Evolutionary conservation across 768 basidiomycete species (phyloP).

Genomic region (Fibroporia radiculosa): DNA sequence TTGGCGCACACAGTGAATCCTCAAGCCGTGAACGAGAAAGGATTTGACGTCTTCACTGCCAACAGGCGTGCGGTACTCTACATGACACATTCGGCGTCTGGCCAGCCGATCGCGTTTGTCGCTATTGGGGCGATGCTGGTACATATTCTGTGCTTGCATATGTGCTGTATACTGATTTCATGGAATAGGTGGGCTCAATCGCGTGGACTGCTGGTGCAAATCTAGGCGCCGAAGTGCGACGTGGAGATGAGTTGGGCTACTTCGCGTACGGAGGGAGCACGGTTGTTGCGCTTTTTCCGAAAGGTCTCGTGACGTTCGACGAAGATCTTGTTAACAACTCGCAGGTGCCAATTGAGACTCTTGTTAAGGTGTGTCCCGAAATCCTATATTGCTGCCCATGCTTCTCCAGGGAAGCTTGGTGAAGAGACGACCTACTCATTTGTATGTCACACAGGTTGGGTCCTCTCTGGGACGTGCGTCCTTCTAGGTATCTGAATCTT

Average conservation of each 20-base stretch:
- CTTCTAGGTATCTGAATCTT: no score
- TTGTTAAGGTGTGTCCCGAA: slow-evolving; percentile 49
- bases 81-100: slow-evolving; percentile 38
- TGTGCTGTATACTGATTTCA: neutral
- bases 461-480: neutral
- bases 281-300: slow-evolving; percentile 51
- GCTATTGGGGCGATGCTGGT: slow-evolving; percentile 77
- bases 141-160: neutral
- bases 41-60: slow-evolving; percentile 57
- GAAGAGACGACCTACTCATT: no score
- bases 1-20: slow-evolving; percentile 49
- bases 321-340: slow-evolving; percentile 54
- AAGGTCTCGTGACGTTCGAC: slow-evolving; percentile 49
- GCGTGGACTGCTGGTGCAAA: slow-evolving; percentile 49
- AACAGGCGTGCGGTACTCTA: slow-evolving; percentile 53
- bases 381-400: no score
- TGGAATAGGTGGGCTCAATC: slow-evolving; percentile 49
- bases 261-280: slow-evolving; percentile 80
- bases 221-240: slow-evolving; percentile 42
- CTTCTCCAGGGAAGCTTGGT: no score
- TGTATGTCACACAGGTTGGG: slow-evolving; percentile 2
- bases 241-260: slow-evolving; percentile 61
- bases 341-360: slow-evolving; percentile 47
- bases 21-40: slow-evolving; percentile 62
- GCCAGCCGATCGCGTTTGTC: slow-evolving; percentile 53